Conservation (phyloP, 1,284 basidiomycete species). For the Pseudozyma hubeiensis region DNA sequence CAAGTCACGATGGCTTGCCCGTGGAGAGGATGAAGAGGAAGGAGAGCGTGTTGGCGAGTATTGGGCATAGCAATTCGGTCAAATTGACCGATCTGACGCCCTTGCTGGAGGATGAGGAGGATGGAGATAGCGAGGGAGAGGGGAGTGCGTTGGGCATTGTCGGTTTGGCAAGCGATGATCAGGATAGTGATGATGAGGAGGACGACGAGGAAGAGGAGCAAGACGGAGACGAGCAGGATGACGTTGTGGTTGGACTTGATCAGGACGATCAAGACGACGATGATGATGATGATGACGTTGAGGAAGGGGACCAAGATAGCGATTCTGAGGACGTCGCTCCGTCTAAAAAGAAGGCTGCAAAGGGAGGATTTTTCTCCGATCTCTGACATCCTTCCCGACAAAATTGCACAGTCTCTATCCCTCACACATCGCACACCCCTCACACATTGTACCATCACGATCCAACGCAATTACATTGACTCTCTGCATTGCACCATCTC, state of each 20-base stretch:
- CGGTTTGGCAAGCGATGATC: slow-evolving; percentile 12
- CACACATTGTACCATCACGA: neutral
- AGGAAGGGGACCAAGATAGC: slow-evolving; percentile 2
- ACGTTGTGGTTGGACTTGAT: slow-evolving; percentile 12
- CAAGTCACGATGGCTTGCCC: slow-evolving; percentile 85
- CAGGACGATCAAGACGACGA: slow-evolving; percentile 9
- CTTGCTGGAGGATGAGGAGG: slow-evolving; percentile 71
- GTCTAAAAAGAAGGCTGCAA: slow-evolving; percentile 3
- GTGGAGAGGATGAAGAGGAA: slow-evolving; percentile 83
- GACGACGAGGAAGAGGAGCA: slow-evolving; percentile 20
- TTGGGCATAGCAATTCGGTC: slow-evolving; percentile 88
- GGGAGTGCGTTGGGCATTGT: slow-evolving; percentile 21
- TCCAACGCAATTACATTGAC: too few relatives aligned
- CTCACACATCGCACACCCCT: slow-evolving; percentile 5
- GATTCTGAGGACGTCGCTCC: slow-evolving; percentile 1
- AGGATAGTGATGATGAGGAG: slow-evolving; percentile 25
- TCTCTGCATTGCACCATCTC: neutral
- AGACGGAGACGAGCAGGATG: slow-evolving; percentile 22
- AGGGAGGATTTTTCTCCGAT: slow-evolving; percentile 36
- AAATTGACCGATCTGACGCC: slow-evolving; percentile 83
- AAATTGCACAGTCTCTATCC: neutral
- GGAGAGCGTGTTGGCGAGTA: slow-evolving; percentile 86
- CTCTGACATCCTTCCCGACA: slow-evolving; percentile 2
- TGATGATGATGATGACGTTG: slow-evolving; percentile 15
- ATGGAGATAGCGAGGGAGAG: slow-evolving; percentile 41